Evolutionary conservation across 208 protist species (phyloP).

Genomic region (Wallacemonas rigidus): DNA sequence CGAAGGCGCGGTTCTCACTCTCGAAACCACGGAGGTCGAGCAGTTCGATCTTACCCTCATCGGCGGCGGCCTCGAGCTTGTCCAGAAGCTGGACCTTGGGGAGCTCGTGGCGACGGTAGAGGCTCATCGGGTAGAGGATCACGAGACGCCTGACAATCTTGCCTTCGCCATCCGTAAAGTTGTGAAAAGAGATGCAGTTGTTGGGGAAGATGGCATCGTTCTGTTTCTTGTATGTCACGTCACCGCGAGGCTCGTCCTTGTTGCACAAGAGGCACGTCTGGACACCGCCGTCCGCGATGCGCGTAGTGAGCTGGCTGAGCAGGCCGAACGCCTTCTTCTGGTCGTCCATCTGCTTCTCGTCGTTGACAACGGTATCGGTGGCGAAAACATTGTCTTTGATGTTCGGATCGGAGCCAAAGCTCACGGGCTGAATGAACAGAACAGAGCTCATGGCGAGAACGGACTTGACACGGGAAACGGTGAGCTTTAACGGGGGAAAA

Average conservation of each 20-base stretch:
- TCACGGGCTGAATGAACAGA: conserved; percentile 41
- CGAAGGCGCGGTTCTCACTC: conserved; percentile 44
- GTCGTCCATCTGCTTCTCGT: conserved; percentile 29
- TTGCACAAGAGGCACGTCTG: conserved; percentile 33
- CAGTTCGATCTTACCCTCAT: conserved; percentile 50
- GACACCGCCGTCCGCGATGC: conserved; percentile 32
- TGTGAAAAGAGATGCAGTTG: conserved; percentile 79
- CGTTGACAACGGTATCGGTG: conserved; percentile 28
- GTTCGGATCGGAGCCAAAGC: conserved; percentile 38
- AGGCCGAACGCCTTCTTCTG: conserved; percentile 33
- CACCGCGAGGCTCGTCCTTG: conserved; percentile 31
- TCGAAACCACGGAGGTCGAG: conserved; percentile 75
- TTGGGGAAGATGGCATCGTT: conserved; percentile 61
- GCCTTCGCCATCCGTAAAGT: conserved; percentile 67
- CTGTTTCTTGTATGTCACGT: conserved; percentile 43
- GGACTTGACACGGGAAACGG: not conserved
- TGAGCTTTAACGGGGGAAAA: not conserved
- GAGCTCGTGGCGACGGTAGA: conserved; percentile 63
- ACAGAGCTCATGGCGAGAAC: conserved; percentile 42
- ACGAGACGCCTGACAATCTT: conserved; percentile 63
- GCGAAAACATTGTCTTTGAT: conserved; percentile 57
- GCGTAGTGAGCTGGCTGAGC: conserved; percentile 29
- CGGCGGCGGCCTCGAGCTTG: conserved; percentile 39
- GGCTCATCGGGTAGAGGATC: conserved; percentile 83
- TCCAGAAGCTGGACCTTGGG: conserved; percentile 52